Evolutionary conservation across 768 basidiomycete genomes (phyloP), one percentile per base, ranked within the genome.

Genomic region (Podaxis pistillaris): DNA sequence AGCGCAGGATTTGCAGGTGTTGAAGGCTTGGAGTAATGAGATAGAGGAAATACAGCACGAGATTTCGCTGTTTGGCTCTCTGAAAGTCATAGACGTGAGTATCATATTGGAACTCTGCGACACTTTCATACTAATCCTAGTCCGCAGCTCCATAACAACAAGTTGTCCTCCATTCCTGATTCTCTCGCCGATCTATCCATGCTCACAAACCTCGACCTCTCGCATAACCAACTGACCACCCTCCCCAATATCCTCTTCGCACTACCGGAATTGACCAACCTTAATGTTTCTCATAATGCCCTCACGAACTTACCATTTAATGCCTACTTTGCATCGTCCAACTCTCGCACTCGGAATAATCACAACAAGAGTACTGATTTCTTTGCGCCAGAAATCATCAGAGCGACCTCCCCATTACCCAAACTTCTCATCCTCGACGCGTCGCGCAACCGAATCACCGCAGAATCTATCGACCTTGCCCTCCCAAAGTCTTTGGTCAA

Each of bases 11-110:
- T 74, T 94, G 22, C 82, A 84, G 40, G 76, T 89, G 4, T 75
- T 94, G 47, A 93, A 92, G 70, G 86, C 86, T 15, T 89, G 88
- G 84, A 89, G 86, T 68, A 94, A 94, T 68, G 86, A 89, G 19
- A 93, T 94, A 46, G 65, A 82, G 17, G 89, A 91, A 68, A 80
- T 94, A 30, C 92, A 93, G 66, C 87, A 86, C 24, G 93, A 94
- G 71, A 88, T 94, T 13, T 89, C 89, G 0, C 79, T 93, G 50
- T 94, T 94, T 70, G 92, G 92, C 2, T 91, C 90, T 3, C 77
- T 94, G 57, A 93, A 93, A 73, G 83, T 79, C 1, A 67, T 94
- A 44, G 93, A 94, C 72, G 92, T 92, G 75, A 61, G 91, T 77
- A 15, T 33, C 12, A 52, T 9, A 26, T 51, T 47, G 26, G 5